phyloP scores from a whole-genome alignment of 1,284 basidiomycete species.

The Sphagnurus paluster region DNA sequence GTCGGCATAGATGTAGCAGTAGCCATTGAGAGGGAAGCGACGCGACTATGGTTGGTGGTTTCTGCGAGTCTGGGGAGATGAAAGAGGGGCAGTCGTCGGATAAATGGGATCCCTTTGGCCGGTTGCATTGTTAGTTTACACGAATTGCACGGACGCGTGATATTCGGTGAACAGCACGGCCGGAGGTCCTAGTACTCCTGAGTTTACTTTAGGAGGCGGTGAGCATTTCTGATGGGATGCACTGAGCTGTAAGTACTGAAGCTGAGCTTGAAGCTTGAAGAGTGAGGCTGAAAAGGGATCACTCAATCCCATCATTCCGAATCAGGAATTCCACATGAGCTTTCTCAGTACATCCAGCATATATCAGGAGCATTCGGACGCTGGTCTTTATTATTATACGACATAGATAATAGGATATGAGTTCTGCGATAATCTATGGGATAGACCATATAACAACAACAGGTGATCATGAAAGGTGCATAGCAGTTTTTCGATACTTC shows the following conservation, averaged over 20 bases:
- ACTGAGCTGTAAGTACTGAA: too few species aligned
- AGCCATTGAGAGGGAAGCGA: slow-evolving; percentile 15
- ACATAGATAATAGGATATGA: too few species aligned
- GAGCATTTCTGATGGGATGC: slow-evolving; percentile 6
- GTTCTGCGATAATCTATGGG: too few species aligned
- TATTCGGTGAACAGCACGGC: neutral
- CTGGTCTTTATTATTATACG: too few species aligned
- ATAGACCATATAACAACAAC: neutral
- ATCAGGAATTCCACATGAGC: too few species aligned
- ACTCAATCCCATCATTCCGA: too few species aligned
- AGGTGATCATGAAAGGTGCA: neutral
- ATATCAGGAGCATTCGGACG: too few species aligned
- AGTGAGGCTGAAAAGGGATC: too few species aligned
- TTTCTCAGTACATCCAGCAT: too few species aligned
- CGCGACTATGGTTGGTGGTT: neutral
- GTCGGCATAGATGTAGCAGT: slow-evolving; percentile 16
- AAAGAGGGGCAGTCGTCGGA: neutral
- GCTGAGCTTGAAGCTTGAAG: too few species aligned
- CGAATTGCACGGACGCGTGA: slow-evolving; percentile 5
- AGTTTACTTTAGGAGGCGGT: slow-evolving; percentile 1
- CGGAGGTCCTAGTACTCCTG: neutral
- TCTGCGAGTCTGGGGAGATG: neutral
- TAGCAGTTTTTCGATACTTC: neutral
- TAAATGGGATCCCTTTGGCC: slow-evolving; percentile 2
- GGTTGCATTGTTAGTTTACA: neutral